Percentiles rank a stretch among this genome's conserved stretches.
These are phyloP conservation scores for Yamadazyma triangularis DNA, from an alignment of 1,139 yeast genomes.

Conservation along the genomic window DNA sequence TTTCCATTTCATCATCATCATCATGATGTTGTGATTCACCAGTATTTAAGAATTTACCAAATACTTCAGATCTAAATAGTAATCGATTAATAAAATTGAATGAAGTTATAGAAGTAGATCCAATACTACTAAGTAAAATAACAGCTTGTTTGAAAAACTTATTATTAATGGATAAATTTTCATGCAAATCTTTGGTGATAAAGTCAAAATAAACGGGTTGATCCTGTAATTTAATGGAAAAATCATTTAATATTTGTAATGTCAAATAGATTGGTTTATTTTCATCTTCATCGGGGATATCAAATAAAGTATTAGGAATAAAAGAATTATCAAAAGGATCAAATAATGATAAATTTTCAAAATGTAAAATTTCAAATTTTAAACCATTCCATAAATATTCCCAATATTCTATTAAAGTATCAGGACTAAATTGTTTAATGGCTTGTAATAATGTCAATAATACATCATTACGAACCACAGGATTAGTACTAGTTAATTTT, in stretches of 20 bases:
- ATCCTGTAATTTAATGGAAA: conserved; percentile 31
- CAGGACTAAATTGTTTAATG: conserved; percentile 45
- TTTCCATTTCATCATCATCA: conserved; percentile 19
- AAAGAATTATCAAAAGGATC: conserved; percentile 19
- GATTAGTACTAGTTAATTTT: conserved; percentile 80
- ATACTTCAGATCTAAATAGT: conserved; percentile 27
- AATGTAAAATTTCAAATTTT: conserved; percentile 81
- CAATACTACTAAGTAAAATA: conserved; percentile 53
- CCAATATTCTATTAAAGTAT: conserved; percentile 57
- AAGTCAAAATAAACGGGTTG: conserved; percentile 27
- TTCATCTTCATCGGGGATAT: conserved; percentile 33
- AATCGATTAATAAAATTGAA: conserved; percentile 44
- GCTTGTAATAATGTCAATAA: conserved; percentile 59
- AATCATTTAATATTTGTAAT: conserved; percentile 40
- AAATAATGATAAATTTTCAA: conserved; percentile 36
- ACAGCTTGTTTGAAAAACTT: conserved; percentile 60
- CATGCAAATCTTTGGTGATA: conserved; percentile 53
- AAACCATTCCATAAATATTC: conserved; percentile 79
- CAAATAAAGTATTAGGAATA: conserved; percentile 26
- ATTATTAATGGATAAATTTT: conserved; percentile 46
- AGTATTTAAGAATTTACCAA: conserved; percentile 35
- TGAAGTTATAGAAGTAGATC: conserved; percentile 29
- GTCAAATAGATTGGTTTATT: conserved; percentile 42
- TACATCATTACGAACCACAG: conserved; percentile 72
- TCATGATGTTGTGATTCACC: conserved; percentile 10